Percentiles rank a stretch among this genome's conserved stretches.
phyloP scores from a whole-genome alignment of 352 stramenopile genomes.

The Phytophthora macrochlamydospora region DNA sequence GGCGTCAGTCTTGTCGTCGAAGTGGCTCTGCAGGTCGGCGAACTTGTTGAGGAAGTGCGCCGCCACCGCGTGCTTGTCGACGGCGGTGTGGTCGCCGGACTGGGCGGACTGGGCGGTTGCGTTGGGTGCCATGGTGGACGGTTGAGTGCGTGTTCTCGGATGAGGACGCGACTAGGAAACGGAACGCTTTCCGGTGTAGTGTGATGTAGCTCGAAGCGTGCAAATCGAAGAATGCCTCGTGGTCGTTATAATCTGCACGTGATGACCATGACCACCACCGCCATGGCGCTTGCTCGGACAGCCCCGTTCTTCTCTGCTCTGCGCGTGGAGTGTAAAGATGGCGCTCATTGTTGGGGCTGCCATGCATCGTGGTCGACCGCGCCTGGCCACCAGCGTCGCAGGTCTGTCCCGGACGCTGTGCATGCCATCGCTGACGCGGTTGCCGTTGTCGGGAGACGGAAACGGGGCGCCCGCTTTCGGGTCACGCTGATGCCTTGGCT shows the following conservation, averaged over 20 bases:
- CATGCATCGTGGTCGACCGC: neutral
- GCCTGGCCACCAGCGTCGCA: neutral
- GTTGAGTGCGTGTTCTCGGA: neutral
- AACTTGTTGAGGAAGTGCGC: slow-evolving; percentile 25
- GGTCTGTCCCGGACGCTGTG: neutral
- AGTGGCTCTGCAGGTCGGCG: slow-evolving; percentile 18
- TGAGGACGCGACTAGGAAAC: neutral
- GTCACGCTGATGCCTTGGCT: too few species aligned
- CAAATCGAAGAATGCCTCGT: neutral
- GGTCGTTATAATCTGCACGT: neutral
- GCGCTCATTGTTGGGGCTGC: neutral
- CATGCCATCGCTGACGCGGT: neutral
- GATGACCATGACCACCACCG: neutral
- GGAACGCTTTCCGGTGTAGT: neutral
- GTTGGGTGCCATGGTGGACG: neutral
- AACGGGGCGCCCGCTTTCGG: neutral
- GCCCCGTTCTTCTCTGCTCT: neutral
- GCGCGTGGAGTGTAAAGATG: neutral
- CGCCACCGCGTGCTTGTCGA: neutral
- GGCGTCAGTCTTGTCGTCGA: slow-evolving; percentile 10
- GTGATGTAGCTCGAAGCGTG: neutral
- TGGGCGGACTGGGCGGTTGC: neutral
- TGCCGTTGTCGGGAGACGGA: neutral
- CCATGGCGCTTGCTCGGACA: neutral
- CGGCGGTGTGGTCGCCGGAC: neutral